Conservation (phyloP, 208 protist genomes). For the Lotmaria passim region DNA sequence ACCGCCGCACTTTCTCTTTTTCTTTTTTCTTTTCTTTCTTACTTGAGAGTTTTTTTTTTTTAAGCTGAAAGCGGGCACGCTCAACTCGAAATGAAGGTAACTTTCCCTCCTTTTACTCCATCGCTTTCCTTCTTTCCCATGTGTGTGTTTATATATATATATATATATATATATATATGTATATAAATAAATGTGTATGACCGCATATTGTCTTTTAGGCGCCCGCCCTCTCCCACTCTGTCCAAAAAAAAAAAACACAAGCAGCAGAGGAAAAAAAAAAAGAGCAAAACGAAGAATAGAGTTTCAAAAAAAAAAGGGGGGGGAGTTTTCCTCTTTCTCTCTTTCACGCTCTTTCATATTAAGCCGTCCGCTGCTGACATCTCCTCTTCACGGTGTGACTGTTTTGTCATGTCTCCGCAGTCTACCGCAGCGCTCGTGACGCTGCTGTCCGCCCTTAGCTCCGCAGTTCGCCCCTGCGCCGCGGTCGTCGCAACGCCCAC, state of each 20-base stretch:
- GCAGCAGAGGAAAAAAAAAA: not conserved
- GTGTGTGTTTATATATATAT: not conserved
- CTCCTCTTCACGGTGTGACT: too few species aligned
- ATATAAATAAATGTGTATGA: not conserved
- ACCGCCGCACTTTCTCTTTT: not conserved
- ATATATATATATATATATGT: not conserved
- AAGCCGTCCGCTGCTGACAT: not conserved
- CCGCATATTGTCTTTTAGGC: not conserved
- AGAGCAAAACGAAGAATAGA: not conserved
- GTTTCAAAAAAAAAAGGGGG: too few species aligned
- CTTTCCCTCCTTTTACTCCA: too few species aligned
- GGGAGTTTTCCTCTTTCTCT: too few species aligned
- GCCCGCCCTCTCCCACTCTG: too few species aligned
- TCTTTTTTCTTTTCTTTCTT: conserved; percentile 8
- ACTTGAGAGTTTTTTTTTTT: conserved; percentile 17
- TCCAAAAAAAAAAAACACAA: conserved; percentile 1
- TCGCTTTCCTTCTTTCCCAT: not conserved
- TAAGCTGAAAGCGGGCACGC: too few species aligned
- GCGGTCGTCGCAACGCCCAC: conserved; percentile 6
- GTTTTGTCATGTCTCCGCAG: not conserved
- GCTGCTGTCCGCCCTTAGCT: not conserved
- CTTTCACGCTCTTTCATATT: too few species aligned
- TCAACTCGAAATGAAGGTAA: too few species aligned
- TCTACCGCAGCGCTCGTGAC: not conserved
- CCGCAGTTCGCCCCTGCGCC: not conserved